Conservation (phyloP, 73 alveolate species). For the Paramecium primaurelia region DNA sequence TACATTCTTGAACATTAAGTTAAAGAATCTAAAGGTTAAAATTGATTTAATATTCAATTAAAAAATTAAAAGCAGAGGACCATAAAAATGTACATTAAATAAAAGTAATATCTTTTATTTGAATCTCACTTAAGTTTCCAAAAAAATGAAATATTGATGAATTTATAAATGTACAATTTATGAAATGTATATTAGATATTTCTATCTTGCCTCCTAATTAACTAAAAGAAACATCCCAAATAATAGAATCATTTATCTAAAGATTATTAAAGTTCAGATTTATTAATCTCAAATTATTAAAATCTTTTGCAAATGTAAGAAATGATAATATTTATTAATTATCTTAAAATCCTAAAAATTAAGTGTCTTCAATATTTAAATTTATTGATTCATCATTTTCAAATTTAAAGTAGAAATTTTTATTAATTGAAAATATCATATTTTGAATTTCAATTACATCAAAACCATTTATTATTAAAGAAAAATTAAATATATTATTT, state of each 20-base stretch:
- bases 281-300: no score
- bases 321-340: no score
- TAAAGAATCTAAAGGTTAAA: no score
- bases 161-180: not conserved
- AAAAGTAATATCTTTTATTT: not conserved
- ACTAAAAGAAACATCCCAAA: not conserved
- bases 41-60: not conserved
- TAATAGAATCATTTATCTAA: not conserved
- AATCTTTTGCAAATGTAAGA: no score
- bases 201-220: not conserved
- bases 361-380: not conserved
- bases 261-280: no score
- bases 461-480: not conserved
- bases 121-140: not conserved
- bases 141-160: not conserved
- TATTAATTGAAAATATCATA: not conserved
- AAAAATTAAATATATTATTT: not conserved
- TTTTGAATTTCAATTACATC: not conserved
- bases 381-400: not conserved
- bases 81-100: not conserved
- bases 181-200: not conserved
- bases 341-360: no score
- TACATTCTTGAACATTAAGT: no score
- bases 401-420: not conserved
- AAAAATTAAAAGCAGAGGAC: not conserved